Evolutionary conservation across 192 early-diverging fungal species (phyloP), one percentile per base, ranked within the genome.

Genomic region (Chytriomyces hyalinus): DNA sequence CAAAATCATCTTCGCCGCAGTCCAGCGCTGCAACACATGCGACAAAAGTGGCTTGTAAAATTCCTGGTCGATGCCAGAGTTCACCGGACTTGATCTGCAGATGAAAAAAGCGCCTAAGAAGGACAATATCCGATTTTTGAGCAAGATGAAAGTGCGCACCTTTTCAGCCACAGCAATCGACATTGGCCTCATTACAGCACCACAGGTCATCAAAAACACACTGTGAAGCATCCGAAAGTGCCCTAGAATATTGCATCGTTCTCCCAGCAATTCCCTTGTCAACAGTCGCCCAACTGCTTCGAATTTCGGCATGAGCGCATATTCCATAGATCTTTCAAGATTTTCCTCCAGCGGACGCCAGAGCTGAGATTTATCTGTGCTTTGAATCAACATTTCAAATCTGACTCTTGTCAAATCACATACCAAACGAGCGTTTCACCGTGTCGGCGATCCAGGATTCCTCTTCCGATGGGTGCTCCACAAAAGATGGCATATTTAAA

Each of bases 191-290:
- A 75, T 75, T 5, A 75, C 24, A 8, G 53, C 22, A 6, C 73
- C 73, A 24, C 17, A 75, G 43, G 73, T 65, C 64, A 75, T 64
- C 63, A 75, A 75, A 50, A 75, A 75, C 17, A 75, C 73, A 20
- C 46, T 22, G 28, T 75, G 73, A 15, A 60, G 60, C 6, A 64
- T 75, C 44, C 46, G 61, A 22, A 75, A 75, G 51, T 75, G 73
- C 2, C 28, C 24, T 17, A 75, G 28, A 9, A 75, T 24, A n/a
- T 45, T 24, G 48, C 73, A 64, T 10, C 60, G 13, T 24, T 10
- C 20, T 2, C 73, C 73, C 1, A 75, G n/a, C 9, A 75, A 43
- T 43, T 65, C 63, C 9, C 9, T 17, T 10, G 43, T 64, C 17
- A 75, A 24, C 11, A 43, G 24, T 10, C 17, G 6, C 43, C 73